Base-by-base conservation (phyloP, 176 grass and related monocot species). In the Avena eriantha region DNA sequence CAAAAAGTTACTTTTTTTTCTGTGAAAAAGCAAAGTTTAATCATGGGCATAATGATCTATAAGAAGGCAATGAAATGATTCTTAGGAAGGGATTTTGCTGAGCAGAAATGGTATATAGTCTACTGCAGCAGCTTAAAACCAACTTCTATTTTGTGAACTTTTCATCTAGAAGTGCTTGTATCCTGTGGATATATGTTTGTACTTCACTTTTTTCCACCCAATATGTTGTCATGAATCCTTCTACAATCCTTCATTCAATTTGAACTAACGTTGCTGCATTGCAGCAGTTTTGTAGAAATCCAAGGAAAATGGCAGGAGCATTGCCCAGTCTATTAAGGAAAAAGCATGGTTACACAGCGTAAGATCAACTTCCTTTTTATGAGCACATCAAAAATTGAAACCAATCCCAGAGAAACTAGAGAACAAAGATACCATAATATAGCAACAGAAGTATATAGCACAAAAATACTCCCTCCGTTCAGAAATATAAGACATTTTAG, bases 341-440 rank as follows among this genome's bases (percentile, higher is more conserved):
- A 76, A 75, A 31, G 46, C 46, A 76, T 76, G 24, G 73, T 18
- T 1, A 76, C 73, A 2, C 8, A 51, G 7, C 21, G 70, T 82
- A 63, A 64, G 63, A 67, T 72, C 10, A 82, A 82, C 29, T 35
- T 77, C 22, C 23, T 16, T 48, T 76, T 51, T 82, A 4, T 39
- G 12, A 78, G 14, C 21, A 55, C 57, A 72, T 78, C 47, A 36
- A 82, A 22, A n/a, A 45, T 41, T 7, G 7, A 73, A 60, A 61
- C 7, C 49, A 29, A 74, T 69, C 76, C 6, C 39, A 48, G 55
- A 69, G 16, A 17, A 74, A 67, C 49, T 22, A n/a, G 22, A 87
- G 34, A 76, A 34, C n/a, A 87, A 67, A 17, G 31, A 67, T 26
- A 84, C 35, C 17, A 81, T n/a, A 69, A 81, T 33, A 83, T 34